A percentile compares a stretch with the other conserved stretches of the same genome.
These are phyloP conservation scores for Bremia lactucae DNA, from an alignment of 352 stramenopile species.

Conservation along the genomic window DNA sequence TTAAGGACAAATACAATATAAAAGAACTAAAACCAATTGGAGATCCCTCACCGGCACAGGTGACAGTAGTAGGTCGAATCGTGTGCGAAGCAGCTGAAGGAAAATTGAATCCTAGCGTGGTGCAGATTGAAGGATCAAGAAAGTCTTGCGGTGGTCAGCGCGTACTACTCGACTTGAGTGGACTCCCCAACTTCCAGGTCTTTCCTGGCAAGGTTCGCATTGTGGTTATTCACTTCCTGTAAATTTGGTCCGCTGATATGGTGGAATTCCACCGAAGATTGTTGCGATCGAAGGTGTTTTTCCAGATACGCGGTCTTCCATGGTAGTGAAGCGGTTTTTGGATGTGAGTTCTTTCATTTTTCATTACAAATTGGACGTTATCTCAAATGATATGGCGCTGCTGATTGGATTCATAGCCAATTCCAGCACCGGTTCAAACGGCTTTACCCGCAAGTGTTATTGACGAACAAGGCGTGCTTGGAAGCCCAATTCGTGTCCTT, in stretches of 20 bases:
- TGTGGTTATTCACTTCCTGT: not conserved
- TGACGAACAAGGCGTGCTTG: slow-evolving; percentile 32
- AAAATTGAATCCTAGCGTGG: slow-evolving; percentile 74
- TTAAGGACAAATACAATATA: slow-evolving; percentile 52
- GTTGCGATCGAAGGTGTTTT: slow-evolving; percentile 73
- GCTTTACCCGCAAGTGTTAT: slow-evolving; percentile 34
- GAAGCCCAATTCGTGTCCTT: slow-evolving; percentile 66
- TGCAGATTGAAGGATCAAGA: slow-evolving; percentile 72
- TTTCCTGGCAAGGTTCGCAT: slow-evolving; percentile 69
- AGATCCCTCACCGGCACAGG: slow-evolving; percentile 60
- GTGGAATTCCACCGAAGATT: slow-evolving; percentile 28
- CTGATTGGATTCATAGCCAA: slow-evolving; percentile 37
- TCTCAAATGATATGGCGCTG: too few relatives aligned
- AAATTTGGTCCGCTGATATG: slow-evolving; percentile 2
- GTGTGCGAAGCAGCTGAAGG: slow-evolving; percentile 76
- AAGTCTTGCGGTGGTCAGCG: slow-evolving; percentile 76
- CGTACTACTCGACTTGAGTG: slow-evolving; percentile 62
- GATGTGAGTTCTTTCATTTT: slow-evolving; percentile 26
- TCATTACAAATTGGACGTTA: not conserved
- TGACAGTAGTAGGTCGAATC: slow-evolving; percentile 73
- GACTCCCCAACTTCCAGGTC: slow-evolving; percentile 59
- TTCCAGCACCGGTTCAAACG: slow-evolving; percentile 43
- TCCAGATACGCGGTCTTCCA: slow-evolving; percentile 50
- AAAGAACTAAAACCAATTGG: slow-evolving; percentile 55
- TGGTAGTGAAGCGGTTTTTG: slow-evolving; percentile 70